Conservation (phyloP, 129 eudicot genomes). For the Logfia minima region DNA sequence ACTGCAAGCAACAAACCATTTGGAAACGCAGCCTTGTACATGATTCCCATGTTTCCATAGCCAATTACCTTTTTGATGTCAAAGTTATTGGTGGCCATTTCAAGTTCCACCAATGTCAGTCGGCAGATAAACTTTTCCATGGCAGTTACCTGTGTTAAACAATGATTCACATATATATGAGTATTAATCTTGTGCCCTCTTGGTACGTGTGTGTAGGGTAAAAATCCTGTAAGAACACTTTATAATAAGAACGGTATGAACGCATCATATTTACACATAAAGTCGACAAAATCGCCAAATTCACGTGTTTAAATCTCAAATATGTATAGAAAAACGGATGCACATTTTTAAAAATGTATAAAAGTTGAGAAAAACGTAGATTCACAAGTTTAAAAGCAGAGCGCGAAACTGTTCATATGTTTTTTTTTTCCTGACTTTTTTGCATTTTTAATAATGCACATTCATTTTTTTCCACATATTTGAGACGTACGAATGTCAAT, state of each 20-base stretch:
- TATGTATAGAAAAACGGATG: too few relatives aligned
- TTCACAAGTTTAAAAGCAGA: too few relatives aligned
- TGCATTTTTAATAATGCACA: neutral
- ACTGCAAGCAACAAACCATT: conserved; percentile 37
- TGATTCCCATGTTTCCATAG: conserved; percentile 41
- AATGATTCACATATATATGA: neutral
- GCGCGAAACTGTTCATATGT: neutral
- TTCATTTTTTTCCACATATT: neutral
- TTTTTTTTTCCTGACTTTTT: too few relatives aligned
- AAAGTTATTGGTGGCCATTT: conserved; percentile 42
- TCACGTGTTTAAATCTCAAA: too few relatives aligned
- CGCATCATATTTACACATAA: too few relatives aligned
- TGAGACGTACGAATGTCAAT: too few relatives aligned
- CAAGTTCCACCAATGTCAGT: conserved; percentile 39
- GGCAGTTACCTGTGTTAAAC: conserved; percentile 30
- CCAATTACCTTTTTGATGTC: conserved; percentile 36
- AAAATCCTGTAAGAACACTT: conserved; percentile 30
- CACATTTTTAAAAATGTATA: too few relatives aligned
- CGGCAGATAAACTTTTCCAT: conserved; percentile 36
- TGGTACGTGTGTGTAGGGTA: neutral
- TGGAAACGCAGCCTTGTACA: conserved; percentile 41
- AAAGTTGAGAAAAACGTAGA: too few relatives aligned
- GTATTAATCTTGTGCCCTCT: neutral
- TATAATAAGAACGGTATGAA: conserved; percentile 13
- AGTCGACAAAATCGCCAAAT: too few relatives aligned